Conservation (phyloP, 2,329 filamentous ascomycete genomes). For the Beauveria brongniartii region DNA sequence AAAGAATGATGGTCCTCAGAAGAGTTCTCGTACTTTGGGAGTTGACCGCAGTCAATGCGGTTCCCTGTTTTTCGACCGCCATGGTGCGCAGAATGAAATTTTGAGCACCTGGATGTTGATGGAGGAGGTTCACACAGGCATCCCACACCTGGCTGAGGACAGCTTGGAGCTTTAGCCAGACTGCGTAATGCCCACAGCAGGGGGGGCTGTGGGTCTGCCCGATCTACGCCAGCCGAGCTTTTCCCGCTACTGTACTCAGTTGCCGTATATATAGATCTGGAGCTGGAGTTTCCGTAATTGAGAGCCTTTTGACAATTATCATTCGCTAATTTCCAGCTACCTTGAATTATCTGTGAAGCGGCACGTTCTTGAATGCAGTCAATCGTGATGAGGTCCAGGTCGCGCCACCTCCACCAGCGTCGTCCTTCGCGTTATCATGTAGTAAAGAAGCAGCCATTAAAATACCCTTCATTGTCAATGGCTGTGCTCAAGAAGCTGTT, state of each 20-base stretch:
- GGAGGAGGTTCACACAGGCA: slow-evolving; percentile 18
- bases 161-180: slow-evolving; percentile 34
- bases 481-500: neutral
- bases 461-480: neutral
- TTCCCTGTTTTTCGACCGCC: slow-evolving; percentile 38
- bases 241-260: neutral
- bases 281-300: no score
- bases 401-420: neutral
- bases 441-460: neutral
- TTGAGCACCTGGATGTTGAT: slow-evolving; percentile 24
- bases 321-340: neutral
- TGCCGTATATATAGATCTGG: neutral
- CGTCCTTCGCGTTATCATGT: neutral
- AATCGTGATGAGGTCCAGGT: neutral
- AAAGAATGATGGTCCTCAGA: slow-evolving; percentile 82
- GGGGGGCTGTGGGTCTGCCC: slow-evolving; percentile 18
- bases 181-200: slow-evolving; percentile 12
- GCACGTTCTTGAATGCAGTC: neutral
- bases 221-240: slow-evolving; percentile 10
- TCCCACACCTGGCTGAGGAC: slow-evolving; percentile 26
- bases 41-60: slow-evolving; percentile 63
- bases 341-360: neutral
- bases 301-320: neutral
- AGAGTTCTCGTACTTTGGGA: slow-evolving; percentile 77
- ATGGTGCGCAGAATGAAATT: slow-evolving; percentile 29